These are phyloP conservation scores for Erodium maritimum DNA, from an alignment of 345 rosid genomes.

Conservation along the genomic window DNA sequence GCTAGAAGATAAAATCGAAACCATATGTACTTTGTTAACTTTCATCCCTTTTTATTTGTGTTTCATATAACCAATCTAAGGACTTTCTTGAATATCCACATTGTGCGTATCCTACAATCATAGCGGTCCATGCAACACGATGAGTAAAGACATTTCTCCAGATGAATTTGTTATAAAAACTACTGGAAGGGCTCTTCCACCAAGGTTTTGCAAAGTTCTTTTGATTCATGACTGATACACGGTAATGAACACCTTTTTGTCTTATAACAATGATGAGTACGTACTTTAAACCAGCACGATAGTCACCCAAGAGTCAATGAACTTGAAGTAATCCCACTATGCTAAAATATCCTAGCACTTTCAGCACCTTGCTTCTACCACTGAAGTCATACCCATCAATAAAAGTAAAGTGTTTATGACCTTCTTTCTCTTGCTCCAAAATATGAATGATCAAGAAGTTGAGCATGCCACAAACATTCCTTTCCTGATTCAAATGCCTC, in stretches of 20 bases:
- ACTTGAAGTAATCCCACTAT: conserved; percentile 92
- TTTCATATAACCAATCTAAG: no score
- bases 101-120: no score
- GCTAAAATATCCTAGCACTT: conserved; percentile 95
- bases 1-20: no score
- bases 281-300: conserved; percentile 89
- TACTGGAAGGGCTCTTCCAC: no score
- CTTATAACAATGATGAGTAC: conserved; percentile 81
- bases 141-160: no score
- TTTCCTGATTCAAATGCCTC: conserved; percentile 45
- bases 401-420: conserved; percentile 81
- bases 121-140: no score
- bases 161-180: no score
- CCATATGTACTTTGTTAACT: no score
- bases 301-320: conserved; percentile 93
- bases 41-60: no score
- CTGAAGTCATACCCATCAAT: conserved; percentile 91
- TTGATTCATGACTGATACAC: no score
- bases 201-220: no score
- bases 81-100: no score
- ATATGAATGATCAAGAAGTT: conserved; percentile 82
- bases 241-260: conserved; percentile 85
- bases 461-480: conserved; percentile 98
- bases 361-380: conserved; percentile 96
- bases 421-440: conserved; percentile 87